Base-by-base conservation (phyloP, 192 early-diverging fungal genomes). In the Chytriomyces confervae region DNA sequence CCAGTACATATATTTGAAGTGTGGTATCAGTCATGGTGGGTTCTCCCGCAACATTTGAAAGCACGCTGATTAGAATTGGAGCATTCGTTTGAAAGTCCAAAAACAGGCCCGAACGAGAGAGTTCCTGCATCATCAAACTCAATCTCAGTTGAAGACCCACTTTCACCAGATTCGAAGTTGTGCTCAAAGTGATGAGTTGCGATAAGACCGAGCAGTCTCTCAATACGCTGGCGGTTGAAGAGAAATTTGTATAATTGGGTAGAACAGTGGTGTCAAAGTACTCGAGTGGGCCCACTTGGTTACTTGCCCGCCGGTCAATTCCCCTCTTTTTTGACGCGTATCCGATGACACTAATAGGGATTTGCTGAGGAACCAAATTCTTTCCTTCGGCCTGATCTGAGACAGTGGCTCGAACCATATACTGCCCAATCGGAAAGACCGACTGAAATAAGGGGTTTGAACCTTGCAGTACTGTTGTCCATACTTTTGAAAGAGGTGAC, bases 341-440 rank as follows among this genome's bases (percentile, higher is more conserved):
- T 2, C 11, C 47, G 43, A 67, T 16, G 7, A 67, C 66, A 23
- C 47, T 67, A 29, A 67, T 46, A 10, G 66, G 47, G 43, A 67
- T 46, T 13, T 18, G 66, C 45, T 67, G 66, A 2, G 66, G 66
- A 29, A 67, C 47, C 45, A 18, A 18, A 18, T 67, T 67, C 43
- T 46, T 18, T 36, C 66, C 66, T 46, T 23, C 36, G 66, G 9
- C 43, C n/a, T 67, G 11, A 47, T 67, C 66, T 18, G 66, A 2
- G 7, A 67, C 66, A 7, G 43, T 67, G 23, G 45, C 66, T 8
- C 66, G 66, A 18, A 67, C 7, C 3, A 67, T 46, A 36, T 67
- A 67, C 43, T 67, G 66, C 8, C 66, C 66, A 1, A 8, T 13
- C 16, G 66, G 66, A 47, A 67, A 67, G 18, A 23, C 47, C 7